Base-by-base conservation (phyloP, 768 basidiomycete species). In the Basidioascus undulatus region DNA sequence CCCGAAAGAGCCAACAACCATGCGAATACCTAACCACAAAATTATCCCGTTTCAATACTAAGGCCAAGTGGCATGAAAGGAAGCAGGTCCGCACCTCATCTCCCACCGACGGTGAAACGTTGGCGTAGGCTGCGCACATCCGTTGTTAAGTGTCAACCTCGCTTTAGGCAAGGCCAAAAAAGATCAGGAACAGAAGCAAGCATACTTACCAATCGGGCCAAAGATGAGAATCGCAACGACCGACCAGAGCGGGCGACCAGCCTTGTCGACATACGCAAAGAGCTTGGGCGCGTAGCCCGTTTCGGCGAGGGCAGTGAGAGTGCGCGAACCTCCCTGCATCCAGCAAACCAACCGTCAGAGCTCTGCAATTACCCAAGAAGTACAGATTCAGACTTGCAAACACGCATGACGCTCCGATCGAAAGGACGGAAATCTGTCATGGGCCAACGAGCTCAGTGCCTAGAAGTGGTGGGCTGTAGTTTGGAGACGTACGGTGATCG, bases 321-420 rank as follows among this genome's bases (percentile, higher is more conserved):
- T 69, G 1, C 72, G 64, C 3, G 72, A 72, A 41, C 69, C 69
- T 5, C 70, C n/a, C n/a, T n/a, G n/a, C n/a, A n/a, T n/a, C n/a
- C n/a, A n/a, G n/a, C n/a, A n/a, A n/a, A n/a, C n/a, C n/a, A n/a
- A n/a, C n/a, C n/a, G n/a, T n/a, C n/a, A n/a, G n/a, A n/a, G n/a
- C n/a, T n/a, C n/a, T n/a, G n/a, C n/a, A n/a, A n/a, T n/a, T n/a
- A n/a, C n/a, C n/a, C n/a, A n/a, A n/a, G n/a, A n/a, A n/a, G n/a
- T n/a, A n/a, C n/a, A n/a, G n/a, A n/a, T n/a, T n/a, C n/a, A n/a
- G n/a, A n/a, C n/a, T n/a, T n/a, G n/a, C 74, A 49, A 69, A 74
- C 52, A 75, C 71, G 51, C 68, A 71, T 1, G 69, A 69, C 46
- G 72, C 69, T 3, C 67, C 70, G n/a, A 71, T 69, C 13, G 70